Base-by-base conservation (phyloP, 148 eudicot genomes). In the Vaccinium vitisidaea region DNA sequence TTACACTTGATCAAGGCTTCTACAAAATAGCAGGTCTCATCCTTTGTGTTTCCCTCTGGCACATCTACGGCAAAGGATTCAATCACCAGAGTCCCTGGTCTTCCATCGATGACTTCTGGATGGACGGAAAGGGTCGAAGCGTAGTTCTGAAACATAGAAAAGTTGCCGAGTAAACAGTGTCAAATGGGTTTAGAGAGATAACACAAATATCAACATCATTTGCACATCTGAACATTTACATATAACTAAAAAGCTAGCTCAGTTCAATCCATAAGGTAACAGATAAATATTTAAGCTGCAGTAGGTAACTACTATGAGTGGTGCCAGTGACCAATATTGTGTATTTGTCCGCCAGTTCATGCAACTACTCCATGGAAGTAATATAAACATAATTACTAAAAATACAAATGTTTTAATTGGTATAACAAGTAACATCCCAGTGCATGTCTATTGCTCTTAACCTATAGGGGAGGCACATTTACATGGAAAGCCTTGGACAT, bases 1-100 rank as follows among this genome's bases (percentile, higher is more conserved):
- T 93, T 93, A 90, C 95, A 93, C 86, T 91, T 93, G 75, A 93
- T 93, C 83, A 93, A 82, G 74, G 95, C 91, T 93, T 91, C 92
- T 14, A 92, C 86, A 78, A 92, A 91, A 84, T 88, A 92, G 84
- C 95, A 91, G 74, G 93, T 92, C 88, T 93, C 95, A 8, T 93
- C 95, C 79, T 86, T 93, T 80, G 95, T 93, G 92, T 93, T 93
- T 30, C 93, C 95, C 61, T 91, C 93, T 4, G 95, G 93, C 25
- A 93, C 87, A 83, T 93, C 95, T 69, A 93, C 93, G 23, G 89
- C 91, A 84, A 89, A 93, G 46, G 93, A 93, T 75, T 93, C 95
- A 27, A 91, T 92, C 79, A 89, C 95, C 92, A 90, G 86, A 23
- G 93, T 93, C 84, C 95, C 95, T 7, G 93, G 89, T 83, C 93